These are phyloP conservation scores for Enterocytospora artemiae DNA, from an alignment of 371 early-diverging fungal genomes.

Conservation along the genomic window DNA sequence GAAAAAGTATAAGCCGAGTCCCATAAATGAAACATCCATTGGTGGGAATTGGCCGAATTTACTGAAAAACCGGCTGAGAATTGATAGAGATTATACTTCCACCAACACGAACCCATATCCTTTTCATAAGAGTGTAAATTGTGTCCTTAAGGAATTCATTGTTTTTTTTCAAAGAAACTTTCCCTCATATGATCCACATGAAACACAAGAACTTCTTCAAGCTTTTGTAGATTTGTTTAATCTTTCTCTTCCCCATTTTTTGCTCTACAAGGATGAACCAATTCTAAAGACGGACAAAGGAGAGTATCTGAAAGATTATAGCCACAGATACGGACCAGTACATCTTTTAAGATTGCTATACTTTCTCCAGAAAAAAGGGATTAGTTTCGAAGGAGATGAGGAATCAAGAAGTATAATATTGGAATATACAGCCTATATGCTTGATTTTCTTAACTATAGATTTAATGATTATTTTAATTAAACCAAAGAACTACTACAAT, in stretches of 20 bases:
- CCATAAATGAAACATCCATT: too few relatives aligned
- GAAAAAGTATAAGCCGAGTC: slow-evolving; percentile 1
- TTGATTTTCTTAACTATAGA: slow-evolving; percentile 12
- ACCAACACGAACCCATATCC: neutral
- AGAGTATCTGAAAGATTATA: neutral
- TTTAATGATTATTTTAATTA: slow-evolving; percentile 14
- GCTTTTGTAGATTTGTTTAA: slow-evolving; percentile 11
- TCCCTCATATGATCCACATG: neutral
- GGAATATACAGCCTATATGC: slow-evolving; percentile 8
- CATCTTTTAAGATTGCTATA: slow-evolving; percentile 14
- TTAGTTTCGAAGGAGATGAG: neutral
- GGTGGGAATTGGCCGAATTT: neutral
- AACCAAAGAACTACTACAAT: neutral
- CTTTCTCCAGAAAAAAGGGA: slow-evolving; percentile 3
- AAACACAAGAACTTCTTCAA: neutral
- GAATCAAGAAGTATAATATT: neutral
- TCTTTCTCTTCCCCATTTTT: neutral
- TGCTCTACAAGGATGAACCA: slow-evolving; percentile 4
- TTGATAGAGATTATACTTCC: slow-evolving; percentile 2
- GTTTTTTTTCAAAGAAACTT: slow-evolving; percentile 3
- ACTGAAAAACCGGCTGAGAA: slow-evolving; percentile 5
- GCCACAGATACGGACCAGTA: slow-evolving; percentile 5
- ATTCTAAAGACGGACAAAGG: neutral
- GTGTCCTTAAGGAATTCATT: neutral
- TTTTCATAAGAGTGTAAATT: neutral